Evolutionary conservation across 306 rosid species (phyloP).

Genomic region (Elaeagnus macrophylla): DNA sequence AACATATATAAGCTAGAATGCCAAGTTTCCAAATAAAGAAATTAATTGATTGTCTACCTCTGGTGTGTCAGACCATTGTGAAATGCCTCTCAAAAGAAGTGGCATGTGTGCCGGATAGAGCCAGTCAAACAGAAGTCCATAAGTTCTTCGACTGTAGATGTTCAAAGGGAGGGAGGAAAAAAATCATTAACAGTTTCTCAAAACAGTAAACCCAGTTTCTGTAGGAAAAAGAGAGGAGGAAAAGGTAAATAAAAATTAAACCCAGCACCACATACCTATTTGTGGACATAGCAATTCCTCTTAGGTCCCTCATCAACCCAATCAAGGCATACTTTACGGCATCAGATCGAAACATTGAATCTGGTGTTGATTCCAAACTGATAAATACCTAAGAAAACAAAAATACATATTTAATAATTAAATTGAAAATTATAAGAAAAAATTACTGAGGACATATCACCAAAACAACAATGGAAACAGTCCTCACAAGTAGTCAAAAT

Average conservation of each 20-base stretch:
- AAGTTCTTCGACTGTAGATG: conserved; percentile 78
- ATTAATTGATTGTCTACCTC: conserved; percentile 46
- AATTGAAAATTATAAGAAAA: neutral
- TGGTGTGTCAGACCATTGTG: conserved; percentile 91
- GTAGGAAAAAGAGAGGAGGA: neutral
- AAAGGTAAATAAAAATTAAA: too few relatives aligned
- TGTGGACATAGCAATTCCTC: conserved; percentile 98
- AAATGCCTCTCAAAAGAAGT: conserved; percentile 77
- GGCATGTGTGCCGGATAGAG: conserved; percentile 90
- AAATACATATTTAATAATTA: conserved; percentile 8
- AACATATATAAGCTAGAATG: neutral
- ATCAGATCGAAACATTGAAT: conserved; percentile 83
- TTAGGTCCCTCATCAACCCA: conserved; percentile 95
- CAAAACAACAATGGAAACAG: too few relatives aligned
- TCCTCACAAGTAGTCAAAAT: too few relatives aligned
- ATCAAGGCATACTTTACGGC: conserved; percentile 71
- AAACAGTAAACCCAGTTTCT: conserved; percentile 4
- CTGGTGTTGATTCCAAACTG: conserved; percentile 91
- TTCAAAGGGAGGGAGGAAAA: conserved; percentile 17
- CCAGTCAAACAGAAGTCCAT: conserved; percentile 96
- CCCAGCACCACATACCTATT: conserved; percentile 47
- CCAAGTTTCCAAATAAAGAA: conserved; percentile 5
- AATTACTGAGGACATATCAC: too few relatives aligned
- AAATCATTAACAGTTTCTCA: conserved; percentile 10
- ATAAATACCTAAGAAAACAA: conserved; percentile 54